Percentiles rank a stretch among this genome's conserved stretches.
Conservation (phyloP, 208 protist genomes). For the Leptomonas pyrrhocoris region DNA sequence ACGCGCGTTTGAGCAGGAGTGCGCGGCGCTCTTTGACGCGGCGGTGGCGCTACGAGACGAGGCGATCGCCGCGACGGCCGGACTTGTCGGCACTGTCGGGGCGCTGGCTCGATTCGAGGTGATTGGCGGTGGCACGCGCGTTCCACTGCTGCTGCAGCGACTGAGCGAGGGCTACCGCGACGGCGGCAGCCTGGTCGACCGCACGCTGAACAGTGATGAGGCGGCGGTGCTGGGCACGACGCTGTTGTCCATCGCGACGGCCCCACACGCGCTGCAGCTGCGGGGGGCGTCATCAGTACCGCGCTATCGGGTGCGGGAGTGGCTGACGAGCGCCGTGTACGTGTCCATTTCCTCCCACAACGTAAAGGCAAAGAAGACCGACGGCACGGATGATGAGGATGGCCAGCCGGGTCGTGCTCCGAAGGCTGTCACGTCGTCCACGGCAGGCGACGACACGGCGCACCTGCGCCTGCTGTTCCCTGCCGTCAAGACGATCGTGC, state of each 20-base stretch:
- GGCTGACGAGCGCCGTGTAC: constrained; percentile 55
- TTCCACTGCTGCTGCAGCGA: constrained; percentile 69
- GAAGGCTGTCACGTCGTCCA: neutral
- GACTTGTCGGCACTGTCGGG: constrained; percentile 18
- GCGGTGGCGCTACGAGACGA: constrained; percentile 38
- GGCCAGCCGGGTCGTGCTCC: neutral
- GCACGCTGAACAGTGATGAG: constrained; percentile 89
- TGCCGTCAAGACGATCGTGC: constrained; percentile 5
- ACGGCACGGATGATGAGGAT: neutral
- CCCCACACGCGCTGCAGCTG: constrained; percentile 13
- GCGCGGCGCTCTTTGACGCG: constrained; percentile 52
- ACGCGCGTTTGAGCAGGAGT: constrained; percentile 70
- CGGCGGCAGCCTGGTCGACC: constrained; percentile 41
- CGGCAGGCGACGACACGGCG: neutral
- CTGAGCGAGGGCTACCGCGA: constrained; percentile 50
- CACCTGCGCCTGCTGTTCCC: constrained; percentile 18
- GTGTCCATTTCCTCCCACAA: constrained; percentile 31
- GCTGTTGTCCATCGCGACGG: constrained; percentile 45
- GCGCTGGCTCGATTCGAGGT: constrained; percentile 68
- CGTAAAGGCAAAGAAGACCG: no score
- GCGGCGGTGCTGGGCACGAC: constrained; percentile 71
- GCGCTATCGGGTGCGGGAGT: constrained; percentile 43
- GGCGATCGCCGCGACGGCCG: constrained; percentile 37
- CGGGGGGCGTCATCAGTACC: constrained; percentile 1
- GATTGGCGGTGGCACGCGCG: constrained; percentile 80